These are phyloP conservation scores for Lactarius hatsudake DNA, from an alignment of 768 basidiomycete species.

Conservation along the genomic window DNA sequence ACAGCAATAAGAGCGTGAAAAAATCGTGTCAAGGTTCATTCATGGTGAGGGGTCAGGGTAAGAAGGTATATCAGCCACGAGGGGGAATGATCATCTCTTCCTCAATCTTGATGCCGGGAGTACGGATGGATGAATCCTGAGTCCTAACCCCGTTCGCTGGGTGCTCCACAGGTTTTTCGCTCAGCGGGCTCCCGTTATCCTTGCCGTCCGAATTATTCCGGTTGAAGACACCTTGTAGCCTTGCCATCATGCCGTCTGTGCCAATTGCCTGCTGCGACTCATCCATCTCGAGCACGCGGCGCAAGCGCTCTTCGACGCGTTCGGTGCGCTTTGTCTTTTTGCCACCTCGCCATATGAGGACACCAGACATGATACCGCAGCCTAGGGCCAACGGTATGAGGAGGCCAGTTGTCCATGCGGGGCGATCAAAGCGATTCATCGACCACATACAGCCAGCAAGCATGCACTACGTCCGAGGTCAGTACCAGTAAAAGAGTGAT, in stretches of 20 bases:
- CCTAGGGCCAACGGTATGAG: constrained; percentile 74
- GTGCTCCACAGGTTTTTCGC: constrained; percentile 6
- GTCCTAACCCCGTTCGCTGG: background rate
- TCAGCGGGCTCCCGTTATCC: background rate
- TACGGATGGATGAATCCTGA: constrained; percentile 4
- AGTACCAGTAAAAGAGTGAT: constrained; percentile 12
- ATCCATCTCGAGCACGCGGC: constrained; percentile 42
- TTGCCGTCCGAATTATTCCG: background rate
- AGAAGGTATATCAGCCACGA: constrained; percentile 6
- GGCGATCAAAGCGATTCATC: constrained; percentile 65
- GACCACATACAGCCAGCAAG: constrained; percentile 82
- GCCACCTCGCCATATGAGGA: constrained; percentile 74
- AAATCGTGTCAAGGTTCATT: background rate
- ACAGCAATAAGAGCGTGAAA: background rate
- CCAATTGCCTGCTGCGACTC: background rate
- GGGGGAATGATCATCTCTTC: constrained; percentile 36
- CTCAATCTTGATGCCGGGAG: constrained; percentile 30
- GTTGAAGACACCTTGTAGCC: constrained; percentile 11
- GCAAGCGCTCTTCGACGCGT: constrained; percentile 60
- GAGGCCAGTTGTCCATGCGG: constrained; percentile 63
- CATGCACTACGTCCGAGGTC: constrained; percentile 42
- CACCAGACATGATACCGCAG: constrained; percentile 69
- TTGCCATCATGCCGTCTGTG: constrained; percentile 10
- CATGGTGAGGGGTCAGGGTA: background rate
- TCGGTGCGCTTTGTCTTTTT: constrained; percentile 64